Base-by-base conservation (phyloP, 78 protist species). In the Polysphondylium violaceum region DNA sequence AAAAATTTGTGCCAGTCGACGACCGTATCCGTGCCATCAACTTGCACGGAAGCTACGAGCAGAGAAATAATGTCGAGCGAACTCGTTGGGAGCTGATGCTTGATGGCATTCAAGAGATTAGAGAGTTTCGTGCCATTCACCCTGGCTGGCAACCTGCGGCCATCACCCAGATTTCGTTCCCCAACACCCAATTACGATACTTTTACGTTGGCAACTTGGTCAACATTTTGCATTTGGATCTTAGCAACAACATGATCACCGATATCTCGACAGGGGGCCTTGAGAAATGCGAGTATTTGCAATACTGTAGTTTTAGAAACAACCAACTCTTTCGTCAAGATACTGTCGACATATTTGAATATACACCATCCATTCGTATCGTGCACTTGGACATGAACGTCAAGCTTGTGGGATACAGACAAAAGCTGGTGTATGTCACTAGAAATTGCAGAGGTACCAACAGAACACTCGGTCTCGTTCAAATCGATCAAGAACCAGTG, bases 371-470 rank as follows among this genome's bases (percentile, higher is more conserved):
- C 8, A 40, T 83, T 38, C 51, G 79, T 16, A 58, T 47, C 56
- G 72, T 83, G n/a, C 12, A 56, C 3, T n/a, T 83, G 35, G 27
- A 51, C 0, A 79, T 50, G 47, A 69, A 69, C 51, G 19, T 19
- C 41, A 60, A 55, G 7, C 0, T 41, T n/a, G 43, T 8, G 3
- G 59, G 27, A 51, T 88, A 88, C 33, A 33, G 77, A 31, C 35
- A 35, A 21, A 53, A 76, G 19, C 23, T 88, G n/a, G 76, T 88
- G 0, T 88, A 88, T 14, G 43, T 41, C 53, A 76, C 87, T 7
- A 63, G 94, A 23, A 72, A 90, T 31, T 23, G 59, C 27, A 78
- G 27, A 35, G 94, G 94, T 19, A 89, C 74, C 41, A 90, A 90
- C 56, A 64, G 94, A 50, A 31, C 76, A 67, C 29, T 53, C 1